These are phyloP conservation scores for Penicillium psychrosexuale DNA, from an alignment of 2,329 filamentous ascomycete species.

Conservation along the genomic window DNA sequence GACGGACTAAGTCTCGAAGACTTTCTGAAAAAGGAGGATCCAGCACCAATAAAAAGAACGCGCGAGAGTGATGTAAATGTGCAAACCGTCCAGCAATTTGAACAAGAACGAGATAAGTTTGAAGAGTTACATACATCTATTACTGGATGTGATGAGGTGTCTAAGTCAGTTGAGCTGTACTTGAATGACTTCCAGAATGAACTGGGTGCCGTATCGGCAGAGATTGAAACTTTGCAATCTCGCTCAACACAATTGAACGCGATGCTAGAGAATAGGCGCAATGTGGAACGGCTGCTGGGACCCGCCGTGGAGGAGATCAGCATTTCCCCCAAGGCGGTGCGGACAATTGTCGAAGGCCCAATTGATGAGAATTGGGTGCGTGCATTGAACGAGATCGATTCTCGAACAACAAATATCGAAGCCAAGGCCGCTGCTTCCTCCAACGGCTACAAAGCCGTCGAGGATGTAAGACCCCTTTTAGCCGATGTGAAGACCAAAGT, in stretches of 20 bases:
- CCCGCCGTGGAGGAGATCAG: conserved; percentile 90
- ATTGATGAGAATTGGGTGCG: conserved; percentile 89
- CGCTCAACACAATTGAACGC: conserved; percentile 80
- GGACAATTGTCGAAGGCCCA: conserved; percentile 79
- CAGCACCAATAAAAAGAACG: conserved; percentile 23
- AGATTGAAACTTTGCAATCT: conserved; percentile 90
- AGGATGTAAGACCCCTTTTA: conserved; percentile 80
- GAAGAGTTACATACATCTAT: conserved; percentile 90
- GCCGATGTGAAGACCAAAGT: conserved; percentile 81
- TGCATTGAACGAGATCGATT: conserved; percentile 78
- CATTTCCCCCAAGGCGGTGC: conserved; percentile 77
- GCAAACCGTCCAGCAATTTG: conserved; percentile 71
- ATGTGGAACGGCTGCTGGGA: conserved; percentile 81
- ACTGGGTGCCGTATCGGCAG: conserved; percentile 83
- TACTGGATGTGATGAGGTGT: conserved; percentile 81
- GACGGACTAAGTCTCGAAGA: conserved; percentile 71
- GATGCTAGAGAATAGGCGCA: conserved; percentile 81
- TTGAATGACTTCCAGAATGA: conserved; percentile 91
- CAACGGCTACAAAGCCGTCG: conserved; percentile 67
- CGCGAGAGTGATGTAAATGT: conserved; percentile 41
- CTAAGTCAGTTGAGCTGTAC: conserved; percentile 89
- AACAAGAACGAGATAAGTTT: conserved; percentile 77
- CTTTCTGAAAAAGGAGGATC: conserved; percentile 51
- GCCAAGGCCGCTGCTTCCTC: conserved; percentile 60
- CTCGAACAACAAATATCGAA: conserved; percentile 68